Evolutionary conservation across 257 asterid genomes (phyloP).

Genomic region (Petunia secreta): DNA sequence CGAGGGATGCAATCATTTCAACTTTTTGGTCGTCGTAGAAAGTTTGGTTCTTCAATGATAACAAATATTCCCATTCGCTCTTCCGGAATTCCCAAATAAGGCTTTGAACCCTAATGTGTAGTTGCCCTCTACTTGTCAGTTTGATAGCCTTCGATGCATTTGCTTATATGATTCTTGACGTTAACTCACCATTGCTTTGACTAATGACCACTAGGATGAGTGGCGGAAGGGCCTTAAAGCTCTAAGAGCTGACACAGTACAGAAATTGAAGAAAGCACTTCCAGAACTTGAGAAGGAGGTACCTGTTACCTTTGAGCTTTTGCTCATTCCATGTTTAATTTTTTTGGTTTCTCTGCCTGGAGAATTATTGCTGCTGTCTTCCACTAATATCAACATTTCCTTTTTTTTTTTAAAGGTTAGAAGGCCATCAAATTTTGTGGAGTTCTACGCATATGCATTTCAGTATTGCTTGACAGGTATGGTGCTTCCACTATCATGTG

Average conservation of each 20-base stretch:
- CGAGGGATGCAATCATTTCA: not conserved
- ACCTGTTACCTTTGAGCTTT: constrained; percentile 26
- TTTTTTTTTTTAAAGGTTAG: constrained; percentile 46
- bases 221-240: constrained; percentile 89
- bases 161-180: constrained; percentile 20
- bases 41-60: not conserved
- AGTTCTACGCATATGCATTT: constrained; percentile 68
- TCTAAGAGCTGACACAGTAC: constrained; percentile 62
- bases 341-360: not conserved
- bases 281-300: constrained; percentile 88
- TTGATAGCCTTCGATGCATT: not conserved
- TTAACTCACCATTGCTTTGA: constrained; percentile 13
- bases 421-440: constrained; percentile 54
- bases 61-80: not conserved
- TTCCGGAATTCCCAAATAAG: not conserved
- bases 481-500: constrained; percentile 13
- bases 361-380: not conserved
- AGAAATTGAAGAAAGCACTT: constrained; percentile 75
- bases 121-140: constrained; percentile 1
- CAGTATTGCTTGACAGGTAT: constrained; percentile 76
- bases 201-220: constrained; percentile 24
- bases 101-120: not conserved
- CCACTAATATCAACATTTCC: constrained; percentile 9
- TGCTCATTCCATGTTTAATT: constrained; percentile 1
- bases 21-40: not conserved